A percentile compares a stretch with the other conserved stretches of the same genome.
Evolutionary conservation across 1,139 yeast genomes (phyloP).

Genomic region (Candida sojae): DNA sequence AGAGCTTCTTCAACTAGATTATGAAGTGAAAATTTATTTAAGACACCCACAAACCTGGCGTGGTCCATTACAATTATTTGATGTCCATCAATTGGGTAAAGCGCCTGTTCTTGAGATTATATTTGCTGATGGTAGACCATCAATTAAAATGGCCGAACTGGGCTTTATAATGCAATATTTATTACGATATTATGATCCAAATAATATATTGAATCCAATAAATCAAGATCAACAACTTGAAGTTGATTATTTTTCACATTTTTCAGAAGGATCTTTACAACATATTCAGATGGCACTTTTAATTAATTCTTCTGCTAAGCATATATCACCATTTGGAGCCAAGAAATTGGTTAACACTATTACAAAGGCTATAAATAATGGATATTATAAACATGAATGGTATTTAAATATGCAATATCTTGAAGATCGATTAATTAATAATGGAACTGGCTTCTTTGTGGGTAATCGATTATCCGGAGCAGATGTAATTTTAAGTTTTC

Average conservation of each 20-base stretch:
- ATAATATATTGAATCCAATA: constrained; percentile 31
- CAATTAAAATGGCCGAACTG: constrained; percentile 43
- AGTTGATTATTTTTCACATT: constrained; percentile 55
- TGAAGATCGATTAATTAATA: constrained; percentile 37
- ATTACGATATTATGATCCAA: constrained; percentile 40
- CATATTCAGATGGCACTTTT: constrained; percentile 45
- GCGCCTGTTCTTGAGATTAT: constrained; percentile 53
- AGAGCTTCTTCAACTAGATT: constrained; percentile 53
- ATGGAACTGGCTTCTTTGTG: constrained; percentile 53
- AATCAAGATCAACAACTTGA: constrained; percentile 33
- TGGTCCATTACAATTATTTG: constrained; percentile 46
- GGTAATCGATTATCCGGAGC: constrained; percentile 60
- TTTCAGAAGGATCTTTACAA: constrained; percentile 59
- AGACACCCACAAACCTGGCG: constrained; percentile 48
- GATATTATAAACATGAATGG: constrained; percentile 45
- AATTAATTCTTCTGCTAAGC: constrained; percentile 38
- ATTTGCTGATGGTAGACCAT: constrained; percentile 43
- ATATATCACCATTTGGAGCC: constrained; percentile 49
- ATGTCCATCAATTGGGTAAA: constrained; percentile 59
- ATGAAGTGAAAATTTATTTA: constrained; percentile 52
- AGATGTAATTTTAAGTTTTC: constrained; percentile 55
- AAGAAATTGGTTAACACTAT: constrained; percentile 41
- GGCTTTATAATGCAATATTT: constrained; percentile 51
- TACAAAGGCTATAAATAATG: constrained; percentile 44
- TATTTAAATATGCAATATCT: constrained; percentile 40